phyloP scores from a whole-genome alignment of 257 asterid species.

The Salvia miltiorrhiza region DNA sequence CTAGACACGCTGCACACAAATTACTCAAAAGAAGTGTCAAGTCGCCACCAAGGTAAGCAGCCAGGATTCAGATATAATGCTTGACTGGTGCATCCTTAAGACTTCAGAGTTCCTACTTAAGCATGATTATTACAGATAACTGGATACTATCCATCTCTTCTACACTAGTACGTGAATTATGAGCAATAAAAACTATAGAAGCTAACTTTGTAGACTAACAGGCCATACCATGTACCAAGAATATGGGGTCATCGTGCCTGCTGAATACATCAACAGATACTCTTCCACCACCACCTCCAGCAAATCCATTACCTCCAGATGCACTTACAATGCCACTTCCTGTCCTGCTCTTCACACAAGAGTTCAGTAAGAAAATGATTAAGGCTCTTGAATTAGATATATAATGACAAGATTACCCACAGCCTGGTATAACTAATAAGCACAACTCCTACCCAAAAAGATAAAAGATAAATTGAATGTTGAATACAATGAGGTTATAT shows the following conservation, averaged over 20 bases:
- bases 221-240: constrained; percentile 70
- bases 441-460: too few relatives aligned
- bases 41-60: not conserved
- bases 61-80: constrained; percentile 5
- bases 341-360: constrained; percentile 54
- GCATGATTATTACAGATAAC: not conserved
- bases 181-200: constrained; percentile 15
- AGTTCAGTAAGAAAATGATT: constrained; percentile 25
- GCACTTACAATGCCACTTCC: constrained; percentile 82
- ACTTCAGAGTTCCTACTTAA: constrained; percentile 15
- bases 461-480: constrained; percentile 10
- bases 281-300: constrained; percentile 98
- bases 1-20: constrained; percentile 5
- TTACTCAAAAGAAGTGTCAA: constrained; percentile 1
- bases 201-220: not conserved
- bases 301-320: constrained; percentile 88
- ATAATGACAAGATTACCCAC: constrained; percentile 3
- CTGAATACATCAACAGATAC: constrained; percentile 63
- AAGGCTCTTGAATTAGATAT: constrained; percentile 1
- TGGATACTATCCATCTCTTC: not conserved
- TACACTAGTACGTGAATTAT: not conserved
- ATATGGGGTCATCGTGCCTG: constrained; percentile 67
- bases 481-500: not conserved
- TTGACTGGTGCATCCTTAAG: constrained; percentile 6
- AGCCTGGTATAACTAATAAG: not conserved